These are phyloP conservation scores for Mentha longifolia DNA, from an alignment of 257 asterid species.

Conservation along the genomic window DNA sequence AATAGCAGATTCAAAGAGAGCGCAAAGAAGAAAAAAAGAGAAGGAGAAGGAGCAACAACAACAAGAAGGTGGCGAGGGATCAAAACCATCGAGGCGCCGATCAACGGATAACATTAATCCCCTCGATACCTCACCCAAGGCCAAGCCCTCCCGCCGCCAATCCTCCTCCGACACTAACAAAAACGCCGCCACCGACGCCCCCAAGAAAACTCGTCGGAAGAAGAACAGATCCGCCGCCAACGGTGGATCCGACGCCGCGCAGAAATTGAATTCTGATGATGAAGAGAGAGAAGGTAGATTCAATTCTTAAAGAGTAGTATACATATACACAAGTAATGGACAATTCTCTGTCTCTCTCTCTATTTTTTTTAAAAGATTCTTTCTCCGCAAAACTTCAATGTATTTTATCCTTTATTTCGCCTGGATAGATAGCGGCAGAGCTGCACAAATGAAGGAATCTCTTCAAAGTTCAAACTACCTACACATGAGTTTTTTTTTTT, in stretches of 20 bases:
- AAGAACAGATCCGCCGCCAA: no score
- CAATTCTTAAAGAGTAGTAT: conserved; percentile 28
- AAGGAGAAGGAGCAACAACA: conserved; percentile 37
- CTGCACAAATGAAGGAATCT: conserved; percentile 14
- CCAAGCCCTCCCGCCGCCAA: conserved; percentile 21
- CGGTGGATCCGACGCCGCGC: conserved; percentile 7
- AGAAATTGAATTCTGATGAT: conserved; percentile 8
- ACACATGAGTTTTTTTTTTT: neutral
- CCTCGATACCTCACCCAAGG: conserved; percentile 14
- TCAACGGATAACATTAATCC: conserved; percentile 31
- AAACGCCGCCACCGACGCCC: conserved; percentile 39
- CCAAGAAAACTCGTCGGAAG: conserved; percentile 54
- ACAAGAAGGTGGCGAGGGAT: conserved; percentile 31
- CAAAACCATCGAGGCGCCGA: conserved; percentile 59
- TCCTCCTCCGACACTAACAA: conserved; percentile 32
- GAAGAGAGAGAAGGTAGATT: conserved; percentile 42
- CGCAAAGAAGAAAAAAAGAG: conserved; percentile 37
- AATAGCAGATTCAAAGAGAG: conserved; percentile 50
- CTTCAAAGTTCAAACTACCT: neutral
- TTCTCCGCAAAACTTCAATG: neutral
- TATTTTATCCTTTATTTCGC: neutral
- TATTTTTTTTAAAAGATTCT: neutral
- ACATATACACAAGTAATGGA: no score
- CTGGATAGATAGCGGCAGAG: conserved; percentile 28
- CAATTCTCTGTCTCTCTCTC: no score